Base-by-base conservation (phyloP, 768 basidiomycete genomes). In the Mycena crocata region DNA sequence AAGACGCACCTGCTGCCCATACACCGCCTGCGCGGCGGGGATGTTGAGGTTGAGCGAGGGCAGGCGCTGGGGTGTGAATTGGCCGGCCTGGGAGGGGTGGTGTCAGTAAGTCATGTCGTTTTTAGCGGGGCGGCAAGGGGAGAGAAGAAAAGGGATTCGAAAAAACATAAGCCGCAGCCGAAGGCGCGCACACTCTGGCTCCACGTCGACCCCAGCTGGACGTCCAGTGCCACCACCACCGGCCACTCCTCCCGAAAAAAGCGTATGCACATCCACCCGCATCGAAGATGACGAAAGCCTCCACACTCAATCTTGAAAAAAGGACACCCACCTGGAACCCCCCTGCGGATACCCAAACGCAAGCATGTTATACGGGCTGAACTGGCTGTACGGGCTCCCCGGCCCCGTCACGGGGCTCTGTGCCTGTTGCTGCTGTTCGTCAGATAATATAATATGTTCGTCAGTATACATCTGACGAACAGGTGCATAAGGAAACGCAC, bases 361-460 rank as follows among this genome's bases (percentile, higher is more conserved):
- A 35, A 92, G 84, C 89, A 94, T 92, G 66, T 85, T 90, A 77
- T 93, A 93, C 9, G 87, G 89, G 67, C 84, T 86, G 71, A 92
- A 91, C 62, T 82, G 83, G 62, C 81, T 83, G 71, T 91, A 92
- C 21, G 82, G 79, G n/a, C n/a, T n/a, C n/a, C n/a, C n/a, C 62
- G 76, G 82, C 28, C 79, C 84, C 50, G 71, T 75, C 69, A 88
- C 90, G 37, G 78, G 77, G 56, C 83, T 85, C 63, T 80, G 79
- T 23, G 78, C 74, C 65, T 75, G 70, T 76, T 84, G 80, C 31
- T 82, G 79, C 59, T 81, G 57, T 82, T 84, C n/a, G n/a, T n/a
- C n/a, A n/a, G n/a, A n/a, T n/a, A n/a, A n/a, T n/a, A n/a, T n/a
- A n/a, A n/a, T n/a, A n/a, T n/a, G n/a, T n/a, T n/a, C n/a, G n/a